Base-by-base conservation (phyloP, 805 yeast genomes). In the Candida suzukii region DNA sequence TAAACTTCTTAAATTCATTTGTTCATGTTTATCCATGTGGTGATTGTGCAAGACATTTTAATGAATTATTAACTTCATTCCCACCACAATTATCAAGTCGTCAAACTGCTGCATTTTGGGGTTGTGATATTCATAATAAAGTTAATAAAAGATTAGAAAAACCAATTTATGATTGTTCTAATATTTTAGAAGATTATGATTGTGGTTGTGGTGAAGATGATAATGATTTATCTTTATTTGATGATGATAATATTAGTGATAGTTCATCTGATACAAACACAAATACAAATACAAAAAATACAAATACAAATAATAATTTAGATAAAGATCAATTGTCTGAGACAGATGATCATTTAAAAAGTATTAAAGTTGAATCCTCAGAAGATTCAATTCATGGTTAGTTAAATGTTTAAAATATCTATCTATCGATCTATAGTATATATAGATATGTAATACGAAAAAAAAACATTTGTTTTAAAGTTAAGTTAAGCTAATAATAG, bases 21-120 rank as follows among this genome's bases (percentile, higher is more conserved):
- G 88, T 93, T 1, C 87, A 90, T 52, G 91, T 93, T 10, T 93
- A 93, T 49, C 99, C 99, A 0, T 91, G 98, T 64, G 95, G 95
- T 3, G 97, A 91, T 58, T 93, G 98, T 64, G 97, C 99, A 0
- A 70, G 86, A 48, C 98, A 93, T 61, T 93, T 93, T 61, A 83
- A 75, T 48, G 64, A 74, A 55, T 64, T 91, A 48, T 63, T 93
- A 42, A 55, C 67, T 42, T 71, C 82, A 52, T 80, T 68, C 54
- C 98, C 99, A 1, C 96, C 96, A 2, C 99, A 93, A 55, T 71
- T 83, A 3, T 68, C 77, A 8, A 72, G 83, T 19, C 71, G 96
- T 43, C 78, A 79, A 46, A 74, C 77, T 3, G 98, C 99, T 1
- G 88, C 96, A 0, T 65, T 86, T 48, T 93, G 99, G 99, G 99